These are phyloP conservation scores for Paraleonurus japonicus DNA, from an alignment of 257 asterid genomes.

Conservation along the genomic window DNA sequence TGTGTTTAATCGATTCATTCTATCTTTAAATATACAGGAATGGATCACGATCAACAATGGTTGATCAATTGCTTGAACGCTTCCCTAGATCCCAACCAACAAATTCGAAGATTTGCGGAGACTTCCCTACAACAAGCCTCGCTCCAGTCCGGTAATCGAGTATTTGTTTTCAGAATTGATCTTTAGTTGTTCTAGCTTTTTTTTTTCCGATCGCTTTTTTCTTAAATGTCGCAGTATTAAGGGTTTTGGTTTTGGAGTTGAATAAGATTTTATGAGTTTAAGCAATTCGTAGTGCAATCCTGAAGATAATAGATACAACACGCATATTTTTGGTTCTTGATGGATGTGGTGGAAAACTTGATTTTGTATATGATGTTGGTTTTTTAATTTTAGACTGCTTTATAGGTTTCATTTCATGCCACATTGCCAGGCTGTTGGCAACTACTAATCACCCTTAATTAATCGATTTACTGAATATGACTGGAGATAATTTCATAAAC, in stretches of 20 bases:
- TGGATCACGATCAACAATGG: conserved; percentile 90
- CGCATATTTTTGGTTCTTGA: neutral
- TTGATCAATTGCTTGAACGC: conserved; percentile 84
- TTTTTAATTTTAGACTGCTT: neutral
- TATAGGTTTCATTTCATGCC: neutral
- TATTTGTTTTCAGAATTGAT: conserved; percentile 14
- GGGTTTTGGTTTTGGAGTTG: neutral
- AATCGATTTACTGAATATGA: too few relatives aligned
- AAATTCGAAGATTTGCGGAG: conserved; percentile 82
- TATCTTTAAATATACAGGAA: neutral
- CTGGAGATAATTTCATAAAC: too few relatives aligned
- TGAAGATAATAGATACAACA: neutral
- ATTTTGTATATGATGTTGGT: conserved; percentile 11
- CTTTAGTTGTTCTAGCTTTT: neutral
- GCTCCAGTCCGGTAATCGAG: conserved; percentile 60
- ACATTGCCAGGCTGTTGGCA: neutral
- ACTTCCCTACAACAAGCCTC: conserved; percentile 89
- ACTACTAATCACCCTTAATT: neutral
- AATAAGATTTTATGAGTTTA: neutral
- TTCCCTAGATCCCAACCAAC: conserved; percentile 78
- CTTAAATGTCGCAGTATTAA: neutral
- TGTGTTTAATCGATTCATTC: neutral
- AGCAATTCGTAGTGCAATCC: neutral
- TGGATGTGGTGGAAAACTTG: neutral
- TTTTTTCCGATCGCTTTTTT: neutral